These are phyloP conservation scores for Pseudopithomyces chartarum DNA, from an alignment of 2,329 filamentous ascomycete genomes.

Conservation along the genomic window DNA sequence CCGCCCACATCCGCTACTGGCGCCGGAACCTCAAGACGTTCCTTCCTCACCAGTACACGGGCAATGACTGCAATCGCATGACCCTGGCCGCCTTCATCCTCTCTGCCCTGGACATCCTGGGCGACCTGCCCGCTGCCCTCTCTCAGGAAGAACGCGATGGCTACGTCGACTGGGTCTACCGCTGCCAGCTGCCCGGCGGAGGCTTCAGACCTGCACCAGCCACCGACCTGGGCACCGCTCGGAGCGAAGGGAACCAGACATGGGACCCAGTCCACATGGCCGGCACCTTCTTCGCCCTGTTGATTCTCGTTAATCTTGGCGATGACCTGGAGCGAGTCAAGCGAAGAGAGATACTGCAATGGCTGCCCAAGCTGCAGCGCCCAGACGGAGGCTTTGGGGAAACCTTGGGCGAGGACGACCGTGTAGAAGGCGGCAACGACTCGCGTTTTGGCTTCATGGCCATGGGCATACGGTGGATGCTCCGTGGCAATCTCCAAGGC, in stretches of 20 bases:
- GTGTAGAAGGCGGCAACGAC: conserved; percentile 79
- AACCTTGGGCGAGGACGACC: conserved; percentile 64
- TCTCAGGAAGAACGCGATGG: conserved; percentile 58
- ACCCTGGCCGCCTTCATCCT: conserved; percentile 88
- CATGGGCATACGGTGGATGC: conserved; percentile 78
- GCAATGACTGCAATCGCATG: conserved; percentile 89
- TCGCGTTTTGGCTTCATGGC: conserved; percentile 89
- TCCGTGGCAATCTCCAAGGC: conserved; percentile 65
- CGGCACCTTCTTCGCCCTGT: conserved; percentile 86
- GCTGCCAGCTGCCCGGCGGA: conserved; percentile 81
- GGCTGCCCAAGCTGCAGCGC: conserved; percentile 78
- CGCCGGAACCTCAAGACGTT: conserved; percentile 81
- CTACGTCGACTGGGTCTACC: conserved; percentile 78
- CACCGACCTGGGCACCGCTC: conserved; percentile 59
- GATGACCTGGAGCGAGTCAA: conserved; percentile 68
- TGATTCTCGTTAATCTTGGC: conserved; percentile 70
- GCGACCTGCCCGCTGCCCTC: conserved; percentile 62
- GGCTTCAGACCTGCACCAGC: conserved; percentile 87
- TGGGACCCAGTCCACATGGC: conserved; percentile 84
- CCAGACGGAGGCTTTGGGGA: conserved; percentile 91
- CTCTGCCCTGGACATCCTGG: conserved; percentile 81
- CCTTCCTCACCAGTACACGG: conserved; percentile 82
- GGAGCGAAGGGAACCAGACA: conserved; percentile 57
- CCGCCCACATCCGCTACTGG: conserved; percentile 84
- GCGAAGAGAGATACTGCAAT: conserved; percentile 69